phyloP scores from a whole-genome alignment of 495 filamentous ascomycete genomes.

The Aspergillus wentii region DNA sequence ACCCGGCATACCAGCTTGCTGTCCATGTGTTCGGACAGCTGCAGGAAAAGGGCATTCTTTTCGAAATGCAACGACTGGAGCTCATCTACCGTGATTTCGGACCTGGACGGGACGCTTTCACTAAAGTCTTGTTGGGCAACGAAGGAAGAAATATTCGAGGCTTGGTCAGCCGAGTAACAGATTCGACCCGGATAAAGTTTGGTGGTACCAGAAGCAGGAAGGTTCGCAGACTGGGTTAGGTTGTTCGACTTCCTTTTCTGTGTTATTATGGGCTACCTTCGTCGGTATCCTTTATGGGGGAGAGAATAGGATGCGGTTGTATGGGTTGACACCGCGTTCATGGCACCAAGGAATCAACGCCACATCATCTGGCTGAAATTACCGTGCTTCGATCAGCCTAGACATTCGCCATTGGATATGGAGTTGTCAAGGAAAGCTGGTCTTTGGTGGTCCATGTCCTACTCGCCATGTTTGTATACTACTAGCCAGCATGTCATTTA shows the following conservation, averaged over 20 bases:
- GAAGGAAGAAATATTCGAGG: conserved; percentile 71
- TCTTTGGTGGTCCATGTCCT: too few species aligned
- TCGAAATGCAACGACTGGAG: conserved; percentile 56
- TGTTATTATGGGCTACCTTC: conserved; percentile 2
- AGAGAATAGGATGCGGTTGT: conserved; percentile 1
- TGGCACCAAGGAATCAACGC: too few species aligned
- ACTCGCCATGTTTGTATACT: too few species aligned
- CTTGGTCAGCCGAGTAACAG: conserved; percentile 69
- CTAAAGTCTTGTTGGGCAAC: conserved; percentile 78
- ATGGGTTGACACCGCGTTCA: background rate
- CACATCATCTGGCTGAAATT: too few species aligned
- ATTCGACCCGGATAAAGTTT: conserved; percentile 87
- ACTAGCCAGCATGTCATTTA: too few species aligned
- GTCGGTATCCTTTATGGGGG: too few species aligned
- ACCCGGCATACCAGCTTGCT: conserved; percentile 88
- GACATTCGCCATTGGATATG: too few species aligned
- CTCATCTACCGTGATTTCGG: conserved; percentile 81
- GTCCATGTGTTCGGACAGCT: conserved; percentile 73
- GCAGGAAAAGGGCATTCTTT: conserved; percentile 65
- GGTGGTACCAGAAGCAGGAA: conserved; percentile 84
- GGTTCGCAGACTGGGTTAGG: conserved; percentile 73
- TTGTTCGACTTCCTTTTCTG: background rate
- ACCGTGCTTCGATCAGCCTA: too few species aligned
- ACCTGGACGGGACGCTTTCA: conserved; percentile 76
- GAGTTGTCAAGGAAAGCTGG: too few species aligned